Conservation (phyloP, 1,284 basidiomycete species). For the Moniliophthora roreri region DNA sequence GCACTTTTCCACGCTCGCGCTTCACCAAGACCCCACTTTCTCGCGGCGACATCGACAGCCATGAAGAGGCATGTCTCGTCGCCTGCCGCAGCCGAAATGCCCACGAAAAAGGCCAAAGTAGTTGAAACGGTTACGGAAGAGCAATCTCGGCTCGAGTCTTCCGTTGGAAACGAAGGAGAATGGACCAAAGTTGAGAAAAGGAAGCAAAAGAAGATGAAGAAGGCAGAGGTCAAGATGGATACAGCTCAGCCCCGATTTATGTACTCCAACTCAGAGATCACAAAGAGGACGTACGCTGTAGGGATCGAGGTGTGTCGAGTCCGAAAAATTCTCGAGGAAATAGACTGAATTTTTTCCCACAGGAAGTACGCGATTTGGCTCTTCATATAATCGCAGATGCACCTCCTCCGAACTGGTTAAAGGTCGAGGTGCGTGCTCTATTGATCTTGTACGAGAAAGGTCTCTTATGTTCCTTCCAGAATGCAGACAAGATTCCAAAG, state of each 20-base stretch:
- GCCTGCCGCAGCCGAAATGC: conserved; percentile 4
- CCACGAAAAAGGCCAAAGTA: conserved; percentile 9
- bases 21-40: background rate
- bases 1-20: no score
- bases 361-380: conserved; percentile 86
- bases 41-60: background rate
- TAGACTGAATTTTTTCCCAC: conserved; percentile 4
- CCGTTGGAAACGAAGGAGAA: conserved; percentile 32
- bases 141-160: conserved; percentile 16
- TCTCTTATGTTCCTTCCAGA: conserved; percentile 40
- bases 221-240: conserved; percentile 53
- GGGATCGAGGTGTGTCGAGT: conserved; percentile 66
- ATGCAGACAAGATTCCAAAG: conserved; percentile 70
- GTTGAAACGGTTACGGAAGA: conserved; percentile 21
- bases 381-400: conserved; percentile 82
- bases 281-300: conserved; percentile 68
- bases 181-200: conserved; percentile 80
- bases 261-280: conserved; percentile 75
- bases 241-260: conserved; percentile 77
- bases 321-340: conserved; percentile 4
- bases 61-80: conserved; percentile 9
- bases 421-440: conserved; percentile 64
- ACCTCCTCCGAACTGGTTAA: conserved; percentile 80
- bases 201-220: conserved; percentile 73
- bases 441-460: no score